Base-by-base conservation (phyloP, 2,329 filamentous ascomycete species). In the Trichoderma atrobrunneum region DNA sequence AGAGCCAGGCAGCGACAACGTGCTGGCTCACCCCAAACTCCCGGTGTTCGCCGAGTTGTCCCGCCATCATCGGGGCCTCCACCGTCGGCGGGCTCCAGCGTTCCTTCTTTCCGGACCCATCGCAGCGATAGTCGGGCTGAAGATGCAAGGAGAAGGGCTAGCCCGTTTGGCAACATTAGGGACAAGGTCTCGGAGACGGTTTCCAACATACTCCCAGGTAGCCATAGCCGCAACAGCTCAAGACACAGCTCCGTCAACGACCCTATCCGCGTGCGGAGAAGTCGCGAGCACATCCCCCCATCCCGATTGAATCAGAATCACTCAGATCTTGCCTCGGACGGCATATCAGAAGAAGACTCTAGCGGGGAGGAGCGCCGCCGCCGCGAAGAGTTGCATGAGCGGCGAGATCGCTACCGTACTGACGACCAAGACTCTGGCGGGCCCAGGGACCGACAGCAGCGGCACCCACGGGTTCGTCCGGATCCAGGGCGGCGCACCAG, bases 151-250 rank as follows among this genome's bases (percentile, higher is more conserved):
- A 79, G 78, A 68, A 78, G 79, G 11, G 79, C 79, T 5, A 83
- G 81, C 34, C 79, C 84, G 2, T 80, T 83, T n/a, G 78, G 79
- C 14, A 75, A 77, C n/a, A 72, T 86, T 56, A 80, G 82, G 51
- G 83, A 85, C 12, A 86, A 84, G 64, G 63, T 86, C 32, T 79
- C 79, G 36, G 85, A 86, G 39, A 86, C 84, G 28, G 77, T 87
- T 11, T 79, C 83, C 3, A 82, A 78, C 7, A 82, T 87, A 5
- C 75, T 87, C 2, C 83, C 84, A 1, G 81, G 80, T 34, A 79
- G 80, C 3, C 76, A 80, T 48, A 79, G 80, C 2, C 76, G 84
- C 24, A 81, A 79, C 65, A 78, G 79, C 32, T 81, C 81, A 4
- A 78, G 83, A 26, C 78, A 78, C 34, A 77, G 76, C 59, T 80